Evolutionary conservation across 2,329 filamentous ascomycete species (phyloP).

Genomic region (Penicillium sp.): DNA sequence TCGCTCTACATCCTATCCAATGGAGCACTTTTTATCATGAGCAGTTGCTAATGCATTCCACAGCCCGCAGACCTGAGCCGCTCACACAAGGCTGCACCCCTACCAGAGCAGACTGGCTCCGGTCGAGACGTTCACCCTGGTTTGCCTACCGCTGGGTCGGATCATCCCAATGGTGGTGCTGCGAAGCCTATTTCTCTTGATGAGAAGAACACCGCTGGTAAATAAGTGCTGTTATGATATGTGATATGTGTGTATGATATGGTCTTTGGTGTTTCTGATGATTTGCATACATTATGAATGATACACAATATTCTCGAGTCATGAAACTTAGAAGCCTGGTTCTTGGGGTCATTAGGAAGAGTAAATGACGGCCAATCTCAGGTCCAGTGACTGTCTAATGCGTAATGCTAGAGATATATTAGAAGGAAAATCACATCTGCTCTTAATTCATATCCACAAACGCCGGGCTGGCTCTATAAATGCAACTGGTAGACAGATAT

Average conservation of each 20-base stretch:
- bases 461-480: constrained; percentile 23
- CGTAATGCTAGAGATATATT: background rate
- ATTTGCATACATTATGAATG: background rate
- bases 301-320: background rate
- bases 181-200: constrained; percentile 38
- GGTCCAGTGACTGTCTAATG: background rate
- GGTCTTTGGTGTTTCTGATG: background rate
- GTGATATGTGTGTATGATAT: background rate
- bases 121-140: constrained; percentile 30
- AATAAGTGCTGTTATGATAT: background rate
- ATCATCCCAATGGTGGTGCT: constrained; percentile 29
- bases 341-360: background rate
- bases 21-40: background rate
- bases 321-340: background rate
- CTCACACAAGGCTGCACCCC: constrained; percentile 33
- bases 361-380: background rate
- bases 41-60: constrained; percentile 1
- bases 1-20: background rate
- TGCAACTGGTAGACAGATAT: constrained; percentile 18
- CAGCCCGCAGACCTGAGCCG: constrained; percentile 34
- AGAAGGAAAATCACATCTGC: background rate
- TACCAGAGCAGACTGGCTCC: constrained; percentile 37
- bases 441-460: constrained; percentile 15
- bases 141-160: constrained; percentile 24
- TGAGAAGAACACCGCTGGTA: constrained; percentile 27